Evolutionary conservation across 2,329 filamentous ascomycete species (phyloP).

Genomic region (Aureobasidium melanogenum): DNA sequence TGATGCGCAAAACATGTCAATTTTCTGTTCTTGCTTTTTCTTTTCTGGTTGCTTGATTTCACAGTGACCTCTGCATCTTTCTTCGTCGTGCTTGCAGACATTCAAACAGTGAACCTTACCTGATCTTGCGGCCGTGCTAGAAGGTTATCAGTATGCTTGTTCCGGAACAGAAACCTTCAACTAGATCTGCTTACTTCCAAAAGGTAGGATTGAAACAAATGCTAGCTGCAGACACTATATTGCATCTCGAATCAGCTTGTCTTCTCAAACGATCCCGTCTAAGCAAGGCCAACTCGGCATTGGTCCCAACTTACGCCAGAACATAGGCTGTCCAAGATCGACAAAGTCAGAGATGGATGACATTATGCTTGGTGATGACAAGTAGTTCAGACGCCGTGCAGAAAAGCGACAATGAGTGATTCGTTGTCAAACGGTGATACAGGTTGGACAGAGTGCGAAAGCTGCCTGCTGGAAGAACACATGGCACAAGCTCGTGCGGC

Average conservation of each 20-base stretch:
- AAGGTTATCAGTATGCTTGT: constrained; percentile 18
- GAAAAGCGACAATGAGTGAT: neutral
- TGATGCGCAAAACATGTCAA: neutral
- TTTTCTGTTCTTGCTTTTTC: neutral
- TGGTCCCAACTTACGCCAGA: constrained; percentile 34
- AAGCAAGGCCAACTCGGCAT: neutral
- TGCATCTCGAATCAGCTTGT: neutral
- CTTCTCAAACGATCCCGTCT: constrained; percentile 14
- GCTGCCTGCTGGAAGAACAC: neutral
- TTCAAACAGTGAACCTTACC: constrained; percentile 40
- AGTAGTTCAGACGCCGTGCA: neutral
- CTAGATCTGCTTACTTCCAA: constrained; percentile 72
- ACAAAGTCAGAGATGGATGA: constrained; percentile 17
- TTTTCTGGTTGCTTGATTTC: neutral
- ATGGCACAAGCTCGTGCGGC: constrained; percentile 2
- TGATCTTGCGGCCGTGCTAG: constrained; percentile 72
- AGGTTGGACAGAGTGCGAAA: neutral
- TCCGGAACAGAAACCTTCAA: neutral
- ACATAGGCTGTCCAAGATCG: constrained; percentile 37
- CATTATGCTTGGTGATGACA: neutral
- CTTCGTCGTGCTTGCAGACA: constrained; percentile 15
- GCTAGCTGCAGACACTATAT: constrained; percentile 63
- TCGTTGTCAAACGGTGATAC: neutral
- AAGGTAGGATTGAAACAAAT: constrained; percentile 98
- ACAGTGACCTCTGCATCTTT: constrained; percentile 7